A percentile compares a stretch with the other conserved stretches of the same genome.
phyloP scores from a whole-genome alignment of 2,329 filamentous ascomycete species.

The Ophiocordyceps camponoti-floridani region DNA sequence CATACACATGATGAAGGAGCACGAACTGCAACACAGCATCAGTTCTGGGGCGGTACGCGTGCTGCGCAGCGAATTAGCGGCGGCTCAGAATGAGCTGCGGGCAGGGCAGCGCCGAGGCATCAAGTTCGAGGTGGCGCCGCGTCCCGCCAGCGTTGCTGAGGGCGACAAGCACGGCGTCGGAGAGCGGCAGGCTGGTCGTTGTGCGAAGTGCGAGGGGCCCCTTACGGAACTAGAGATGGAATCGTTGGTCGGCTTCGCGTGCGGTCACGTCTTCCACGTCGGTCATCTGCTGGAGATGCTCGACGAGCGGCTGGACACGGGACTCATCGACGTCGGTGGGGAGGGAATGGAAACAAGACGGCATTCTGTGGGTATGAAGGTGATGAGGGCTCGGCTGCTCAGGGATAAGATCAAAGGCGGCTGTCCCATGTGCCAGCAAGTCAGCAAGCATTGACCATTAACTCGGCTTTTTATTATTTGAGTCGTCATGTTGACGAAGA shows the following conservation, averaged over 20 bases:
- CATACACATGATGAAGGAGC: slow-evolving; percentile 81
- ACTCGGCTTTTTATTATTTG: not conserved
- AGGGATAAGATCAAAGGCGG: slow-evolving; percentile 50
- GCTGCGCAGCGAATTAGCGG: slow-evolving; percentile 69
- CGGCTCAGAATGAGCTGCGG: slow-evolving; percentile 65
- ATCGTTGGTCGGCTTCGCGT: slow-evolving; percentile 63
- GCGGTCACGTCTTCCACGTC: slow-evolving; percentile 67
- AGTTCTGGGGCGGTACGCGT: slow-evolving; percentile 78
- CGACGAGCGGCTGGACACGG: slow-evolving; percentile 24
- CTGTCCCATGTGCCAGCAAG: slow-evolving; percentile 38
- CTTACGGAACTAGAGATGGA: slow-evolving; percentile 48
- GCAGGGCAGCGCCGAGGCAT: slow-evolving; percentile 69
- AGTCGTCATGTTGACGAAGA: not conserved
- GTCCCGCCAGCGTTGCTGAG: slow-evolving; percentile 16
- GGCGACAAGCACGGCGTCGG: slow-evolving; percentile 17
- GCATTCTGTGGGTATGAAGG: slow-evolving; percentile 66
- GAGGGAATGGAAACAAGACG: slow-evolving; percentile 22
- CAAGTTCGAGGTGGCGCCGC: slow-evolving; percentile 60
- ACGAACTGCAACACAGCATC: slow-evolving; percentile 89
- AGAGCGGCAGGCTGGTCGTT: slow-evolving; percentile 32
- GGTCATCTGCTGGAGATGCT: slow-evolving; percentile 46
- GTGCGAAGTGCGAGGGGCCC: slow-evolving; percentile 35
- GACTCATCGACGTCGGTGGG: slow-evolving; percentile 25
- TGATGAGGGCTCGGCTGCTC: slow-evolving; percentile 67
- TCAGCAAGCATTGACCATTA: not conserved